Evolutionary conservation across 805 yeast species (phyloP), one percentile per base, ranked within the genome.

Genomic region (Priceomyces melissophilus): DNA sequence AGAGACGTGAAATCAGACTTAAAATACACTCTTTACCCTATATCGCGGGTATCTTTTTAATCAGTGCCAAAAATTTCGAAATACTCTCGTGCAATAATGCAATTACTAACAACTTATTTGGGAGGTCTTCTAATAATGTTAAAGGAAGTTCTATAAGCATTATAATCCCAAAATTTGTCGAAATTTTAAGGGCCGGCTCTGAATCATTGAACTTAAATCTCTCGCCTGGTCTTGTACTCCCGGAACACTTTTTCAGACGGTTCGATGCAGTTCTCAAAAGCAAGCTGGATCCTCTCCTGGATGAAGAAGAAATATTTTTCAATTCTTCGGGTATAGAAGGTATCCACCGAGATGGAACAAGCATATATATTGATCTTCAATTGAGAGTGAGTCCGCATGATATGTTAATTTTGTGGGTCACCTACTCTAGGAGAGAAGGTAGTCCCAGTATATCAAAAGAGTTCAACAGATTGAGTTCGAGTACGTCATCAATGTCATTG

Each of bases 171-270:
- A 64, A 73, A 12, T 87, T 88, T 53, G 55, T 74, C 2, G 59
- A 62, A 3, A 63, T 79, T 14, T 55, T 81, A 37, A 57, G 61
- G 2, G 47, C 55, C 14, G 79, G 82, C 1, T 42, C 60, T 10
- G 59, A 58, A 2, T 58, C 55, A 23, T 54, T 55, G 7, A 48
- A 45, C 0, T 46, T 56, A 25, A 49, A 53, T 14, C 40, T 65
- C 16, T 57, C 53, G 5, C 78, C 84, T 0, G 96, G 96, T 1
- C 63, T 87, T 38, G 96, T 90, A 0, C 65, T 90, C 10, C 95
- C 97, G 0, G 98, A 90, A 60, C 96, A 89, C 61, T 84, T 85
- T 57, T 89, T 91, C 65, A 75, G 97, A 46, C 81, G 82, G 48
- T 71, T 79, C 39, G 70, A 73, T 42, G 81, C 84, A 0, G 67